Percentiles rank a stretch among this genome's conserved stretches.
Conservation (phyloP, 495 filamentous ascomycete species). For the Aspergillus olivimuriae region DNA sequence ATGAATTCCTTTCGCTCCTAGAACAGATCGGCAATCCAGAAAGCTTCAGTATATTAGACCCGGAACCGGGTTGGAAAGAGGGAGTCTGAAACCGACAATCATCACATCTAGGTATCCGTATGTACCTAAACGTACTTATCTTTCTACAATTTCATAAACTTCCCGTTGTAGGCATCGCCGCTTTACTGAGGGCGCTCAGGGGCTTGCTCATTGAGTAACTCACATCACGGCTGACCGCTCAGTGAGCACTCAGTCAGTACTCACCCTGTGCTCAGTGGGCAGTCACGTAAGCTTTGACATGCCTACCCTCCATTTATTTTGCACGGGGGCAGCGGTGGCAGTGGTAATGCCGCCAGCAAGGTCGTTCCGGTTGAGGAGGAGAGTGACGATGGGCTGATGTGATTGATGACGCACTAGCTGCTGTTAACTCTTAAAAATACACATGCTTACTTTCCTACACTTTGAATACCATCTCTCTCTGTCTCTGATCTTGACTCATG, state of each 20-base stretch:
- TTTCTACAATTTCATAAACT: background rate
- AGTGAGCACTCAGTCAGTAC: background rate
- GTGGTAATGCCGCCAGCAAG: no score
- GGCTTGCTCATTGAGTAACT: no score
- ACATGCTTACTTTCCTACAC: background rate
- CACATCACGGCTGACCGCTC: no score
- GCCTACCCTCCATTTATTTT: background rate
- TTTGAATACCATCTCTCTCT: background rate
- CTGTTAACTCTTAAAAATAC: no score
- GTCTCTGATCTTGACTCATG: conserved; percentile 1
- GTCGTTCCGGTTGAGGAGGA: no score
- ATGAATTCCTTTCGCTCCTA: conserved; percentile 23
- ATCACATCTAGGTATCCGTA: no score
- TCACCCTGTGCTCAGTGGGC: background rate
- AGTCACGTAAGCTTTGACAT: background rate
- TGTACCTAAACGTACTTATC: no score
- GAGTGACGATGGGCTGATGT: no score
- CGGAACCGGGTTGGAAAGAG: no score
- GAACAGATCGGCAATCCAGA: conserved; percentile 19
- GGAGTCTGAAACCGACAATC: no score
- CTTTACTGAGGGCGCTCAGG: background rate
- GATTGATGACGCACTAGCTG: no score
- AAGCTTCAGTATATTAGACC: background rate
- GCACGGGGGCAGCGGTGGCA: no score
- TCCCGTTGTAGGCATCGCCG: background rate